Evolutionary conservation across 108 stramenopile species (phyloP).

Genomic region (Cylindrotheca closterium): DNA sequence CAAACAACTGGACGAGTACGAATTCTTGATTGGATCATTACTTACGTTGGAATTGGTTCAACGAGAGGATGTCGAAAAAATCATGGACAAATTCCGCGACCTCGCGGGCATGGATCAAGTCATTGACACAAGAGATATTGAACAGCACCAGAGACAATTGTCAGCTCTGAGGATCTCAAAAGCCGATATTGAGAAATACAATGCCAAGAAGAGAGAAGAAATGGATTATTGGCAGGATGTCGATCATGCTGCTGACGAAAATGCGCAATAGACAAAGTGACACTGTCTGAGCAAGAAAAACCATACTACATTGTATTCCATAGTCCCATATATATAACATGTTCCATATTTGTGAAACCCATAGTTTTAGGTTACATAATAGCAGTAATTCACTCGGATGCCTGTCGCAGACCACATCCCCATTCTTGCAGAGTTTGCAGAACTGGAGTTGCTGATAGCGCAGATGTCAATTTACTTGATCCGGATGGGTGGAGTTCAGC

Average conservation of each 20-base stretch:
- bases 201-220: neutral
- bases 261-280: no score
- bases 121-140: constrained; percentile 12
- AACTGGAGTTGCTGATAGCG: neutral
- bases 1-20: constrained; percentile 49
- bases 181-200: neutral
- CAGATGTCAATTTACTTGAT: neutral
- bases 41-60: constrained; percentile 44
- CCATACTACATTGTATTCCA: no score
- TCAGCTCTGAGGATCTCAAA: neutral
- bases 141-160: neutral
- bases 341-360: neutral
- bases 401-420: neutral
- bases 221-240: neutral
- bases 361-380: neutral
- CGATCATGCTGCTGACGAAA: neutral
- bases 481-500: no score
- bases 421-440: neutral
- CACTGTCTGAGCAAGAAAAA: no score
- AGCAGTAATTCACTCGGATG: neutral
- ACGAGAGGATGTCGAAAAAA: constrained; percentile 39
- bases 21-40: constrained; percentile 54
- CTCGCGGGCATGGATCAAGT: constrained; percentile 36
- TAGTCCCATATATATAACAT: neutral
- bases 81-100: constrained; percentile 55